These are phyloP conservation scores for Komagataea norvegica DNA, from an alignment of 1,139 yeast species.

Conservation along the genomic window DNA sequence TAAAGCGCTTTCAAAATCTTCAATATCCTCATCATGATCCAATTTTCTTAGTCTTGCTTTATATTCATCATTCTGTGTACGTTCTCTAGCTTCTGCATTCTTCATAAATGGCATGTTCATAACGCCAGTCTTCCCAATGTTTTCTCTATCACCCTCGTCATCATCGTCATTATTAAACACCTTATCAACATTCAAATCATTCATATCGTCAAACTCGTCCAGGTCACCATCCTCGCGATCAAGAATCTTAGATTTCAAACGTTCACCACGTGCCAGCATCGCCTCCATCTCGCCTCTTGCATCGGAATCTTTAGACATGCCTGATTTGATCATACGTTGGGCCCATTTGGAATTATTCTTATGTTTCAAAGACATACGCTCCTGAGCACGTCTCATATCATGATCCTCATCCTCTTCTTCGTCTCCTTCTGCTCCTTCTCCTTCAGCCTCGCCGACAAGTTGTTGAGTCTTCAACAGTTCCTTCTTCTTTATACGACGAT, in stretches of 20 bases:
- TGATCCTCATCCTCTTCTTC: constrained; percentile 63
- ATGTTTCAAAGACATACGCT: constrained; percentile 88
- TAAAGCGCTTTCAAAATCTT: constrained; percentile 33
- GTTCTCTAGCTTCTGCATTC: constrained; percentile 69
- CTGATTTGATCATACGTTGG: constrained; percentile 81
- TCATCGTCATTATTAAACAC: constrained; percentile 36
- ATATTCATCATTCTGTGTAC: constrained; percentile 49
- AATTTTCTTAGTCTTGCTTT: constrained; percentile 46
- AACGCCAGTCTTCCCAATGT: constrained; percentile 74
- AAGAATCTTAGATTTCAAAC: constrained; percentile 64
- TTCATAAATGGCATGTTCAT: constrained; percentile 93
- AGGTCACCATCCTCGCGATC: constrained; percentile 53
- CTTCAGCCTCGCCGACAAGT: constrained; percentile 61
- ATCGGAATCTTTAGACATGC: constrained; percentile 79
- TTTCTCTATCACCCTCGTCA: constrained; percentile 34
- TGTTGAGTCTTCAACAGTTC: constrained; percentile 69
- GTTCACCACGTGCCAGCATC: constrained; percentile 85
- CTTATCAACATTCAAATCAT: constrained; percentile 44
- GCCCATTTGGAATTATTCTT: constrained; percentile 92
- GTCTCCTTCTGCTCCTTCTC: constrained; percentile 50
- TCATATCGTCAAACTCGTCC: constrained; percentile 46
- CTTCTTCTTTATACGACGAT: constrained; percentile 80
- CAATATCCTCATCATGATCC: constrained; percentile 41
- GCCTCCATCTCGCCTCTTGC: constrained; percentile 89
- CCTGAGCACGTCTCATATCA: constrained; percentile 73